Evolutionary conservation across 108 stramenopile species (phyloP), one percentile per base, ranked within the genome.

Genomic region (Cyclotella cryptica): DNA sequence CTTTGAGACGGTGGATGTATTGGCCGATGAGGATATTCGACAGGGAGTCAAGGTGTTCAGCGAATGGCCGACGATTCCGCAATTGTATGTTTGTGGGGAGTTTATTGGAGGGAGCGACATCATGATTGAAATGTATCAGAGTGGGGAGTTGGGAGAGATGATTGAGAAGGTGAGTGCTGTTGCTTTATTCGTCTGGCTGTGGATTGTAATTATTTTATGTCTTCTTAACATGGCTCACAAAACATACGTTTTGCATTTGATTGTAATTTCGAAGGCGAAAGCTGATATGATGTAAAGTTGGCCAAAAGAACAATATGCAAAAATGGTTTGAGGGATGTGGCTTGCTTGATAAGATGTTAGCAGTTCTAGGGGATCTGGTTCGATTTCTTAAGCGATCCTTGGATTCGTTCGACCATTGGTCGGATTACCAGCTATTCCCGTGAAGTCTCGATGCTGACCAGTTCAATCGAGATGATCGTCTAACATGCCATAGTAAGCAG

Each of bases 71-170:
- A 99, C 99, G 24, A 98, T 99, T 79, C 99, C 98, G 0, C 99
- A 99, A 75, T 89, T 99, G 29, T 99, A 98, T 77, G 97, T 99
- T 18, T 88, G 80, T 59, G 98, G 98, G 28, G 98, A 98, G 74
- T 99, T 99, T 82, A 87, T 99, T 61, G 99, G 99, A 60, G 99
- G 99, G 58, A 94, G 93, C 69, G 99, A 99, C 84, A 99, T 99
- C 62, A 74, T 96, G 74, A 89, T 89, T 63, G 83, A 87, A 73
- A 80, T 93, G 84, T 95, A 97, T 77, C 90, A 98, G 81, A 88
- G 71, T 59, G 98, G 98, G 15, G 87, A 92, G 65, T 68, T 95
- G 51, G 89, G 87, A 19, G 86, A 89, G 71, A 83, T 84, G 81
- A 86, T 86, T 74, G 86, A 86, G 71, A 53, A 75, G 67, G 53